Evolutionary conservation across 2,329 filamentous ascomycete species (phyloP).

Genomic region (Colletotrichum graminicola): DNA sequence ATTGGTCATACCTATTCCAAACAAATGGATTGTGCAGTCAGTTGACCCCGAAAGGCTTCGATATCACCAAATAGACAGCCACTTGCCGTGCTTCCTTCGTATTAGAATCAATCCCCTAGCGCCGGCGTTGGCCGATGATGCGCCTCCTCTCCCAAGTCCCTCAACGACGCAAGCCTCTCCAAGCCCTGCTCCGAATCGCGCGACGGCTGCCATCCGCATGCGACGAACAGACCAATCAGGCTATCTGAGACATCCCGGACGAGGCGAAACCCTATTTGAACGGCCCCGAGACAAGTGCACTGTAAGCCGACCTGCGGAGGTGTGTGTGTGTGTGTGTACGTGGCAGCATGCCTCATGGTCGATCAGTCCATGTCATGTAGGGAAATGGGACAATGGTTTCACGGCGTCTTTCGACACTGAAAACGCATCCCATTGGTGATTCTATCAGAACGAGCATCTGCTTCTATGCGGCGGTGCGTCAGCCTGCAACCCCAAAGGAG

Average conservation of each 20-base stretch:
- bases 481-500: not conserved
- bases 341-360: not conserved
- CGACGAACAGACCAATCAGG: not conserved
- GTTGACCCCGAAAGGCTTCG: not conserved
- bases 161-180: constrained; percentile 2
- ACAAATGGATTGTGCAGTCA: not conserved
- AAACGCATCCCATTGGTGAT: not conserved
- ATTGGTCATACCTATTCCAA: too few relatives aligned
- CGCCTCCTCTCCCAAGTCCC: not conserved
- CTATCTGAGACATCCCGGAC: not conserved
- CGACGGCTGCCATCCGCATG: constrained; percentile 21
- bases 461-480: not conserved
- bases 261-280: constrained; percentile 32
- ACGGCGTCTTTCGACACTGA: not conserved
- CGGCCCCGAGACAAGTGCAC: not conserved
- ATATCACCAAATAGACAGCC: too few relatives aligned
- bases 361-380: not conserved
- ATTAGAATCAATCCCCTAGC: constrained; percentile 22
- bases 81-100: not conserved
- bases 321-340: too few relatives aligned
- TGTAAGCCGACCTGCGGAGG: too few relatives aligned
- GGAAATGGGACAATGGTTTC: not conserved
- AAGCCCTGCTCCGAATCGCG: not conserved
- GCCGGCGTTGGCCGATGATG: not conserved
- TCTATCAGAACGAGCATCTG: not conserved